These are phyloP conservation scores for Nectriaceae sp. DNA, from an alignment of 2,329 filamentous ascomycete genomes.

Conservation along the genomic window DNA sequence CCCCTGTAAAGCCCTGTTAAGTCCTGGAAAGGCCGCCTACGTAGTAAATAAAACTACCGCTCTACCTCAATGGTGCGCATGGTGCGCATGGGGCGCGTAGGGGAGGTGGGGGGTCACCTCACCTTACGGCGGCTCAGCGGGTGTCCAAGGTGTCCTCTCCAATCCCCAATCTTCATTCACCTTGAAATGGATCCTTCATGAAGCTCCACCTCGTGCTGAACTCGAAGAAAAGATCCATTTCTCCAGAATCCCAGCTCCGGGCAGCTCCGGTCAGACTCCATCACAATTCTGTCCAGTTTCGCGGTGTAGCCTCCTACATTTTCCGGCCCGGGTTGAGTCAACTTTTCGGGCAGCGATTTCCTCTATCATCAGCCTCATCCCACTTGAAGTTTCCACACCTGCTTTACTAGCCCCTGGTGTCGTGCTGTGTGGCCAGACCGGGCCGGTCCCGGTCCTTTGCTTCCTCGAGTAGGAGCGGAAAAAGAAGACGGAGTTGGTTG, in stretches of 20 bases:
- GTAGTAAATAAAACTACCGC: no score
- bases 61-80: no score
- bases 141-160: neutral
- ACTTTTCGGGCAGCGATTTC: constrained; percentile 6
- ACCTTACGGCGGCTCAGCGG: no score
- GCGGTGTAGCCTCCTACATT: constrained; percentile 15
- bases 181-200: neutral
- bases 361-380: neutral
- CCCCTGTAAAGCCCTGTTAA: neutral
- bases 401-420: constrained; percentile 14
- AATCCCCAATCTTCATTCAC: neutral
- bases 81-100: no score
- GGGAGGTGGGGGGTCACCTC: no score
- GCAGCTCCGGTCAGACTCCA: neutral
- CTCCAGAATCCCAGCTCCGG: constrained; percentile 10
- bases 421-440: constrained; percentile 20
- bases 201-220: neutral
- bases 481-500: no score
- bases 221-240: constrained; percentile 11
- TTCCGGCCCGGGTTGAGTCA: constrained; percentile 12
- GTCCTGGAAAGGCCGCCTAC: no score
- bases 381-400: neutral
- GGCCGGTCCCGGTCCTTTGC: constrained; percentile 27
- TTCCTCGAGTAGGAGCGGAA: no score
- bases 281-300: no score